Evolutionary conservation across 768 basidiomycete genomes (phyloP).

Genomic region (Nidularia sp.): DNA sequence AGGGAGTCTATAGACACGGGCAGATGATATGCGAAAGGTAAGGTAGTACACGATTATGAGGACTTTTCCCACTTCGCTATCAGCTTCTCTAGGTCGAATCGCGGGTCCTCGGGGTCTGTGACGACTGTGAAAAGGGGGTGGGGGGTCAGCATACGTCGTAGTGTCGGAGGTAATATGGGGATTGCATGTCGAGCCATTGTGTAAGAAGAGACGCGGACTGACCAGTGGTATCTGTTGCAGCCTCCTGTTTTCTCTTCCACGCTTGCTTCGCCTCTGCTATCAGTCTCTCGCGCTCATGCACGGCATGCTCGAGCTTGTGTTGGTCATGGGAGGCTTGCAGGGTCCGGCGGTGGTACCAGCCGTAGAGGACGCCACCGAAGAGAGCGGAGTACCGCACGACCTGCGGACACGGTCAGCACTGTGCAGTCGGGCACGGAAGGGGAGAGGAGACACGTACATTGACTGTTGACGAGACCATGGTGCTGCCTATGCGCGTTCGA

Average conservation of each 20-base stretch:
- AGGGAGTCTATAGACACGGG: slow-evolving; percentile 16
- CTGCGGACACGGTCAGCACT: slow-evolving; percentile 32
- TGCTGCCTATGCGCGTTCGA: slow-evolving; percentile 22
- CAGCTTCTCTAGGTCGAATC: slow-evolving; percentile 94
- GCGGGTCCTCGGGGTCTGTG: slow-evolving; percentile 91
- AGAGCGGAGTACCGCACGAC: slow-evolving; percentile 95
- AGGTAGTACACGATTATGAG: slow-evolving; percentile 35
- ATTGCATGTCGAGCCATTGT: background rate
- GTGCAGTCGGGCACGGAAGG: slow-evolving; percentile 3
- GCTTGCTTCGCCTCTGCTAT: slow-evolving; percentile 87
- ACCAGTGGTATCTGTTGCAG: slow-evolving; percentile 50
- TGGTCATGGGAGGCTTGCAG: slow-evolving; percentile 79
- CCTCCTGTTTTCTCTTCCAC: slow-evolving; percentile 76
- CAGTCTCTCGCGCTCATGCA: slow-evolving; percentile 70
- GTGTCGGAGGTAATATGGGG: background rate
- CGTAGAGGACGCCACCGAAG: slow-evolving; percentile 82
- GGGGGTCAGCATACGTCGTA: slow-evolving; percentile 6
- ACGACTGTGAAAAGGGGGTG: slow-evolving; percentile 51
- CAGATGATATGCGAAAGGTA: slow-evolving; percentile 5
- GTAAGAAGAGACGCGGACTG: slow-evolving; percentile 23
- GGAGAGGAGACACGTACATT: slow-evolving; percentile 47
- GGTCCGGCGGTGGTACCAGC: slow-evolving; percentile 88
- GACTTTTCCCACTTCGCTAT: slow-evolving; percentile 72
- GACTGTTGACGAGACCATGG: slow-evolving; percentile 72
- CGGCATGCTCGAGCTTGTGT: slow-evolving; percentile 68